These are phyloP conservation scores for Spathaspora passalidarum DNA, from an alignment of 805 yeast genomes.

Conservation along the genomic window DNA sequence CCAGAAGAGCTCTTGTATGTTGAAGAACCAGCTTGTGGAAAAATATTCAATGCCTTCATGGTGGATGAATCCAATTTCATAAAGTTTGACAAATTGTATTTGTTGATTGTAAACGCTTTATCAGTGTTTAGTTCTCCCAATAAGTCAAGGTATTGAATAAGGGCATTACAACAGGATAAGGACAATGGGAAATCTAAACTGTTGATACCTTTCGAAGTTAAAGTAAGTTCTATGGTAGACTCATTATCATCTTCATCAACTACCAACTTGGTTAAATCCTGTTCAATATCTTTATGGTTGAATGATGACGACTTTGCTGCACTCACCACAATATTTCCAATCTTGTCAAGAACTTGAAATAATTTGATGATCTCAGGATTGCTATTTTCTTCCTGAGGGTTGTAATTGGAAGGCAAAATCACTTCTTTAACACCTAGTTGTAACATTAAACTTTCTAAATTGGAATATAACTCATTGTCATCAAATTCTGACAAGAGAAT, in stretches of 20 bases:
- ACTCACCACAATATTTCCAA: slow-evolving; percentile 74
- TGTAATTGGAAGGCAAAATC: slow-evolving; percentile 49
- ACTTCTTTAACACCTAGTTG: slow-evolving; percentile 91
- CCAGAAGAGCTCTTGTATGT: slow-evolving; percentile 17
- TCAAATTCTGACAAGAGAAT: slow-evolving; percentile 76
- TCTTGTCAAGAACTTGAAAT: slow-evolving; percentile 61
- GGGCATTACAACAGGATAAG: slow-evolving; percentile 62
- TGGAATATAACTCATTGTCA: slow-evolving; percentile 85
- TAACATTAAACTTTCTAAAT: slow-evolving; percentile 79
- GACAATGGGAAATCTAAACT: slow-evolving; percentile 48
- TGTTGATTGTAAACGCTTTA: slow-evolving; percentile 54
- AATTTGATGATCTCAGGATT: slow-evolving; percentile 65
- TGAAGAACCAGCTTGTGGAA: slow-evolving; percentile 46
- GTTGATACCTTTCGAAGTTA: slow-evolving; percentile 53
- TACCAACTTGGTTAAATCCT: slow-evolving; percentile 72
- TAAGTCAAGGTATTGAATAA: slow-evolving; percentile 65
- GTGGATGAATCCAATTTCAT: slow-evolving; percentile 94
- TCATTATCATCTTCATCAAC: slow-evolving; percentile 24
- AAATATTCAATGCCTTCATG: slow-evolving; percentile 78
- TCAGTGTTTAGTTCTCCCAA: slow-evolving; percentile 50
- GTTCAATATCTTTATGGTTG: slow-evolving; percentile 65
- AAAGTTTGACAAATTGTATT: slow-evolving; percentile 71
- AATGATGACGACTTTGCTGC: slow-evolving; percentile 57
- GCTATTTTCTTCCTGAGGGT: slow-evolving; percentile 27
- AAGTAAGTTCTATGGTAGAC: slow-evolving; percentile 37